Conservation (phyloP, 768 basidiomycete genomes). For the Termitomyces sp. region DNA sequence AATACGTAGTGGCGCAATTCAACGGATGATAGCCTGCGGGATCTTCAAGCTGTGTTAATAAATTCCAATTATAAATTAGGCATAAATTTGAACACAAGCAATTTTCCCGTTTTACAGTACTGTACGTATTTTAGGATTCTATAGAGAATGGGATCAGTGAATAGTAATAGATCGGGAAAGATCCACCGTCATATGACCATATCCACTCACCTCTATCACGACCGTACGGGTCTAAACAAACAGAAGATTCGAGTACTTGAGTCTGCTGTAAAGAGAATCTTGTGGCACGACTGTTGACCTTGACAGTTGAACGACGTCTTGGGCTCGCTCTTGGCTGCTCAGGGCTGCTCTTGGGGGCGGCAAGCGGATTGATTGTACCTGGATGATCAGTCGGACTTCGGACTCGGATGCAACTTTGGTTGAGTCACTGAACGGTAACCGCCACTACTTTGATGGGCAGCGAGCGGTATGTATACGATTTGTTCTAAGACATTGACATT, state of each 20-base stretch:
- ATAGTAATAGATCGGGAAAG: background rate
- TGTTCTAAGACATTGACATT: background rate
- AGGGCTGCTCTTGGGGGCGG: background rate
- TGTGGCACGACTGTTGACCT: no score
- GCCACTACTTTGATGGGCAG: background rate
- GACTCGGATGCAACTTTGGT: background rate
- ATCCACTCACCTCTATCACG: background rate
- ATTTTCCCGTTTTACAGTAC: background rate
- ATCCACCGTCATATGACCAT: background rate
- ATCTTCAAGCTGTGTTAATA: background rate
- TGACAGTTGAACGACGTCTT: no score
- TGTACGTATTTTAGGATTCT: background rate
- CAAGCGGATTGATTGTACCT: background rate
- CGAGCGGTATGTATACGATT: background rate
- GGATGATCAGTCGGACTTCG: background rate
- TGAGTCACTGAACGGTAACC: no score
- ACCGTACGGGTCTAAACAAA: background rate
- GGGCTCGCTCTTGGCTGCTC: no score
- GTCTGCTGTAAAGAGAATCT: background rate
- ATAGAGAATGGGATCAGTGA: no score
- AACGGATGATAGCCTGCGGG: background rate
- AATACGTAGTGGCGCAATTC: background rate
- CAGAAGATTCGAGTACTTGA: no score
- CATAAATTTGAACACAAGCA: no score
- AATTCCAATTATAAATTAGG: no score